Evolutionary conservation across 2,329 filamentous ascomycete genomes (phyloP), one percentile per base, ranked within the genome.

Genomic region (Penicillium sp.): DNA sequence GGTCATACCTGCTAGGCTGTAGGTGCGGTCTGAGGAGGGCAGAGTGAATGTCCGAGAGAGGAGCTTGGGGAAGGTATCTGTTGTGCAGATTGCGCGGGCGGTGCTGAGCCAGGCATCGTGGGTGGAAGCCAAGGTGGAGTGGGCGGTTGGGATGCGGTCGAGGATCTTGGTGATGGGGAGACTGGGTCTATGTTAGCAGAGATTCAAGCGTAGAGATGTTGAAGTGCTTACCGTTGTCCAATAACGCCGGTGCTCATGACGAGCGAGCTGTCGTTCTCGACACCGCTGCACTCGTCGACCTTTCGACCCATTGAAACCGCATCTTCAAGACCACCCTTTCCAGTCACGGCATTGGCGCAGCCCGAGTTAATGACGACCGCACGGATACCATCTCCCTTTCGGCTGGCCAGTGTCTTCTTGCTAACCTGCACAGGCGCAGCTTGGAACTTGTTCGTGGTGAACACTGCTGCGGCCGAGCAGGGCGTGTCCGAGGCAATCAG

Each of bases 201-300:
- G 7, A 9, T 11, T 16, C 7, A 29, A 9, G 8, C 29, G 21
- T 21, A 27, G 34, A 4, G n/a, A 2, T 5, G 21, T 16, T 34
- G 3, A 6, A 50, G 21, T 32, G 5, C 56, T 50, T 72, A 88
- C 87, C 90, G 86, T 75, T 97, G 93, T 8, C 94, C 94, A 70
- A 99, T 99, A 42, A 99, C 94, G 50, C 94, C 94, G 2, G 94
- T 99, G 72, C 92, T 97, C 94, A 99, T 97, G 57, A 97, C 93
- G 45, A 99, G 81, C n/a, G 90, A 94, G 61, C 80, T 81, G 36
- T 82, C 77, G 44, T 79, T 77, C 41, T 75, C 72, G 10, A 72
- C 65, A n/a, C 74, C 74, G 58, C 84, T 84, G 63, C 82, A 83
- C 50, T 84, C 79, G 70, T 97, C 92, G 6, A 92, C 90, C 59